These are phyloP conservation scores for Arthrobotrys sphaeroides DNA, from an alignment of 2,329 filamentous ascomycete genomes.

Conservation along the genomic window DNA sequence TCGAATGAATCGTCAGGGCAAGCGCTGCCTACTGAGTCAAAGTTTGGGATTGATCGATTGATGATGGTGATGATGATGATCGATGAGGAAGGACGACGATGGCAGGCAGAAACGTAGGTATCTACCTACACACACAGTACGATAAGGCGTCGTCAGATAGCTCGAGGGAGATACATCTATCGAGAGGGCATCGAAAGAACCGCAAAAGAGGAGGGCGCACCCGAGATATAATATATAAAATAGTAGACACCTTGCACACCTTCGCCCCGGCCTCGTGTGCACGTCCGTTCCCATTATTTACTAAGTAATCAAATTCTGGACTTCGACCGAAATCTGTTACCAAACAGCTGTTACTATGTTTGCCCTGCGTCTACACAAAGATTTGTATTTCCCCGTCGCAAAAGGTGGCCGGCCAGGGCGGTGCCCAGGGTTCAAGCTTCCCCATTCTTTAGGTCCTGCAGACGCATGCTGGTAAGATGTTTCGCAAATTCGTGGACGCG, in stretches of 20 bases:
- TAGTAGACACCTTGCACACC: background rate
- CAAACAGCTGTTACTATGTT: background rate
- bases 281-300: too few species aligned
- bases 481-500: background rate
- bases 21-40: conserved; percentile 7
- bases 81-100: too few species aligned
- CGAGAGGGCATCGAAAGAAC: background rate
- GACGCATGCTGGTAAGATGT: background rate
- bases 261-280: too few species aligned
- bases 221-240: background rate
- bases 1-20: conserved; percentile 2
- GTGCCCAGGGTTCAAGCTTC: conserved; percentile 42
- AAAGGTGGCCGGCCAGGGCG: conserved; percentile 8
- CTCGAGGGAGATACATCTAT: background rate
- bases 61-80: background rate
- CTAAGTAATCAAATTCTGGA: too few species aligned
- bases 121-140: too few species aligned
- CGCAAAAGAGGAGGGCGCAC: background rate
- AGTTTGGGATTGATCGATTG: background rate
- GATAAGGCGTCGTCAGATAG: background rate
- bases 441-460: conserved; percentile 14
- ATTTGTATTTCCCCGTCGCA: background rate
- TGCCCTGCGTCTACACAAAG: background rate
- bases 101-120: too few species aligned
- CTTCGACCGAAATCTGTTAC: background rate